Evolutionary conservation across 2,329 filamentous ascomycete genomes (phyloP), one percentile per base, ranked within the genome.

Genomic region (Hypomyces perniciosus): DNA sequence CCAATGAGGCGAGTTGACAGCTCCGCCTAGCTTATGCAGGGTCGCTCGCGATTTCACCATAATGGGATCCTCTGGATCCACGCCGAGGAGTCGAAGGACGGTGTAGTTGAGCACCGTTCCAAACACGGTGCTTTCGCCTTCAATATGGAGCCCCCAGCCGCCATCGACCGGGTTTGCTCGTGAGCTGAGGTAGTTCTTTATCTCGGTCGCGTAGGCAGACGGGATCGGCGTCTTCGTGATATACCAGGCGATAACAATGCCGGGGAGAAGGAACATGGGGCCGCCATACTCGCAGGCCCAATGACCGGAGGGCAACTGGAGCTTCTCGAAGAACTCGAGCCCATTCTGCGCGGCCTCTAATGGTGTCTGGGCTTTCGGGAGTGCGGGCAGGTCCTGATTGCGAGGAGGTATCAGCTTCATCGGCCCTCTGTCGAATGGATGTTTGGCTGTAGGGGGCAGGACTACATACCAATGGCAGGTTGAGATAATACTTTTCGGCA

Each of bases 271-370:
- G 65, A 99, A 99, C 88, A 96, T 92, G 4, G 93, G 93, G 0
- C 93, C 93, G 49, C 93, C 93, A 72, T 99, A 99, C 67, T 99
- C 93, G 72, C 92, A 97, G 5, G 79, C 93, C 93, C 93, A 99
- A 64, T 96, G 89, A 5, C 93, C 93, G 1, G 89, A 86, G 10
- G 86, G 83, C 1, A 96, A 77, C 67, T 99, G 93, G 27, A 97
- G 80, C 56, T 92, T 81, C 51, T 91, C 88, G 72, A 95, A 96
- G 74, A 96, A 97, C 4, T 80, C 74, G 48, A 97, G 77, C 35
- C 86, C 90, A 71, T 99, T 99, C 53, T 78, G 75, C 3, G 89
- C 90, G 4, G 89, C 77, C 57, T 93, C 81, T 51, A 93, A 76
- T 5, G 92, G 85, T 3, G 76, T 90, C 54, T 82, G 81, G 4